Percentiles rank a stretch among this genome's conserved stretches.
Evolutionary conservation across 495 filamentous ascomycete species (phyloP).

Genomic region (Neurospora tetrasperma): DNA sequence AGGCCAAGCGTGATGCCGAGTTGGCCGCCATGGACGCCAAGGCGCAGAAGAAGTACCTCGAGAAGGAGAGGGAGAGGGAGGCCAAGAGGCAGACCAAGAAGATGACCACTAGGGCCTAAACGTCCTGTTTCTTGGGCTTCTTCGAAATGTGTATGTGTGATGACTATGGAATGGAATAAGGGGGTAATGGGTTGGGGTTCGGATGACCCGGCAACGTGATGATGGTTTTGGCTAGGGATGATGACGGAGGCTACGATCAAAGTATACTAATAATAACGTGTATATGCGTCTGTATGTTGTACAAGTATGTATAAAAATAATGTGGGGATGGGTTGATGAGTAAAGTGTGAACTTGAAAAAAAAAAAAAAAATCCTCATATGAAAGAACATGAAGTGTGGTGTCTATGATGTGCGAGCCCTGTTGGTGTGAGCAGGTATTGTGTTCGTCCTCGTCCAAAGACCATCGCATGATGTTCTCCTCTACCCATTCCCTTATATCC

Average conservation of each 20-base stretch:
- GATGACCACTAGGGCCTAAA: conserved; percentile 43
- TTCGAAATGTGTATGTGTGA: not conserved
- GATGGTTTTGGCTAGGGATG: not conserved
- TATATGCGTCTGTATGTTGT: not conserved
- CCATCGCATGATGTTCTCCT: not conserved
- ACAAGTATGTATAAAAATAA: not conserved
- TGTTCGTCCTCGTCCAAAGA: not conserved
- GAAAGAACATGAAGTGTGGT: not conserved
- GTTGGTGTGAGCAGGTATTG: not conserved
- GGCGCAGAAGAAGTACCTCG: conserved; percentile 90
- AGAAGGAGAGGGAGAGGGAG: conserved; percentile 81
- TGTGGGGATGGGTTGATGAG: not conserved
- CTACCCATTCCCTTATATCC: not conserved
- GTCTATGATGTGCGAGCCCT: not conserved
- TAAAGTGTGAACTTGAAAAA: not conserved
- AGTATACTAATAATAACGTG: not conserved
- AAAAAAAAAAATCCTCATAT: too few species aligned
- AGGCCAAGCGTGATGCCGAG: conserved; percentile 80
- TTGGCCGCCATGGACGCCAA: conserved; percentile 79
- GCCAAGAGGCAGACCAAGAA: conserved; percentile 63
- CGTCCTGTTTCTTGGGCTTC: not conserved
- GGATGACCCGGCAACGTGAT: not conserved
- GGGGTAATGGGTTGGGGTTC: not conserved
- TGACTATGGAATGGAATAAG: not conserved
- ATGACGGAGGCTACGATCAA: not conserved